These are phyloP conservation scores for Entomortierella parvispora DNA, from an alignment of 192 early-diverging fungal species.

Conservation along the genomic window DNA sequence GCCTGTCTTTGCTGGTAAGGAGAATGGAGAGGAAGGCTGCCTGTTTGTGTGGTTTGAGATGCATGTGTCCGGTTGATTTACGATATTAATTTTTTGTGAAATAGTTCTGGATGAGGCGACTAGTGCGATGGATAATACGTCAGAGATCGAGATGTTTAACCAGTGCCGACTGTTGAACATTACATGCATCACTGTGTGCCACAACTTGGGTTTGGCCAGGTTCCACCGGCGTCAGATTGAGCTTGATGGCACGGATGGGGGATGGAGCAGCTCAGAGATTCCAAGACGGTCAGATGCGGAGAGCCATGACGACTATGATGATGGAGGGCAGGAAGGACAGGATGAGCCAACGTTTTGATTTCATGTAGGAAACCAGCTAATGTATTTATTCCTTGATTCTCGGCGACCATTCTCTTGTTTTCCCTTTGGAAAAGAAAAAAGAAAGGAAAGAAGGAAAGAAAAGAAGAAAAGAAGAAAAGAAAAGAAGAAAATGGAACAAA, in stretches of 20 bases:
- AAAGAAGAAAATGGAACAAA: too few species aligned
- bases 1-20: conserved; percentile 77
- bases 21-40: too few species aligned
- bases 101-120: conserved; percentile 76
- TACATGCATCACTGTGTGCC: conserved; percentile 92
- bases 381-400: too few species aligned
- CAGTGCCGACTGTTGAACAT: conserved; percentile 71
- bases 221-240: conserved; percentile 48
- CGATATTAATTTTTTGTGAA: neutral
- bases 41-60: too few species aligned
- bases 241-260: conserved; percentile 33
- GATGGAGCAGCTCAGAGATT: conserved; percentile 24
- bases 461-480: too few species aligned
- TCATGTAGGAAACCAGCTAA: too few species aligned
- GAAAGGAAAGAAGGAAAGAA: too few species aligned
- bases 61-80: too few species aligned
- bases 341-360: too few species aligned
- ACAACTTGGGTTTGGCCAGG: conserved; percentile 60
- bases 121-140: conserved; percentile 67
- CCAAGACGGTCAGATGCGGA: neutral
- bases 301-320: neutral
- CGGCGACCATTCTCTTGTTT: too few species aligned
- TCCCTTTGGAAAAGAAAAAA: too few species aligned
- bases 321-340: neutral
- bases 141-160: conserved; percentile 67